Base-by-base conservation (phyloP, 495 filamentous ascomycete genomes). In the Neurospora discreta region DNA sequence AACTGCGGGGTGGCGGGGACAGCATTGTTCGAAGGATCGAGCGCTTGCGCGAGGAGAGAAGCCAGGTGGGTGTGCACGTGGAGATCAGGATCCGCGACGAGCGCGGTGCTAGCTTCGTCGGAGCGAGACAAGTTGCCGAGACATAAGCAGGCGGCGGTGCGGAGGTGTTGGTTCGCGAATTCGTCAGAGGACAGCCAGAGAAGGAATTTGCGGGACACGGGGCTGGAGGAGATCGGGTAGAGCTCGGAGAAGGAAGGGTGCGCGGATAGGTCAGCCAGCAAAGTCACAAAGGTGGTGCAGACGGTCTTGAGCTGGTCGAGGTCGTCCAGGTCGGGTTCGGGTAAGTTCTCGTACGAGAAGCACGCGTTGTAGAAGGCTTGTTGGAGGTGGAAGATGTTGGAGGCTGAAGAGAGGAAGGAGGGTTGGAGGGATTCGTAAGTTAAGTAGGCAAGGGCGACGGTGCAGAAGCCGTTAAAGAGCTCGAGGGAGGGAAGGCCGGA, bases 51-150 rank as follows among this genome's bases (percentile, higher is more conserved):
- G 15, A 93, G 80, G 40, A 90, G 85, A 0, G 76, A 71, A 42
- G 88, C 82, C 9, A 95, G 78, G 2, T 86, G 82, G 10, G 81
- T 77, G 70, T 91, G 89, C 7, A 93, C 82, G 7, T 85, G 78
- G 16, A 36, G 6, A 5, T 81, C 81, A 16, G 52, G 26, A 0
- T 52, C 46, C 4, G 46, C 23, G 6, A 92, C 86, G 70, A 94
- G 87, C 43, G 83, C 73, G 33, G 77, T 79, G 76, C 89, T 91
- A 15, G 88, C 80, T 67, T 84, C 86, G 74, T 94, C 91, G 1
- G 90, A 91, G 72, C 91, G 88, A 52, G 89, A 87, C n/a, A 94
- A 75, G 76, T 95, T 95, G 26, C 92, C 92, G 7, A 94, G 86
- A 72, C 91, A 86, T 20, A 94, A 81, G 76, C 91, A 94, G 18